Evolutionary conservation across 169 alveolate species (phyloP), one percentile per base, ranked within the genome.

Genomic region (Prorocentrum cordatum): DNA sequence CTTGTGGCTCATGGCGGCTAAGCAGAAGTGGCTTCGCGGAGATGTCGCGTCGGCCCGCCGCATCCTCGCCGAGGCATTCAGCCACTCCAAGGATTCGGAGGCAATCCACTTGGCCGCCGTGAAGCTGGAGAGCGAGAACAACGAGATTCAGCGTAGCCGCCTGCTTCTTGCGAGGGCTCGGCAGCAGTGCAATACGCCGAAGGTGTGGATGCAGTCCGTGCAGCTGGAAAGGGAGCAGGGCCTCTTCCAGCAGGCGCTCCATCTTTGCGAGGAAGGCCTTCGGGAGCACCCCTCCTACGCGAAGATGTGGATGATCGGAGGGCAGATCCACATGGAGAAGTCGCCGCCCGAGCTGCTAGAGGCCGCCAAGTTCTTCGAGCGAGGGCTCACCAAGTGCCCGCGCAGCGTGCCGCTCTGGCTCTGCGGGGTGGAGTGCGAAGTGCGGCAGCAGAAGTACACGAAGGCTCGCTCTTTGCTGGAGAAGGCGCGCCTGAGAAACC

Each of bases 101-200:
- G 75, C 75, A 42, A 9, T 1, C 66, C 0, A 39, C 50, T 7
- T 9, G 14, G 14, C 50, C 7, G 50, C 22, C 22, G 50, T 95
- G 72, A 96, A 97, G 94, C 92, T 97, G 54, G 97, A 96, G 83
- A 92, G 97, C 77, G 97, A 96, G 88, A 95, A 95, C 91, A 93
- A 95, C 54, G 97, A 97, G 92, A 94, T 93, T 75, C 96, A 96
- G 66, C 95, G 98, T 71, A 98, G 99, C 12, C 93, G 99, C 67
- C 93, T 93, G 82, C 92, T 97, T 77, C 95, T 97, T 32, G 95
- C 94, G 35, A 77, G 50, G 80, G 90, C 90, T 24, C 90, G 90
- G 7, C 90, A 80, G 42, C 90, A 80, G 39, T 80, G 90, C 59
- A 80, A 80, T 68, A 80, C 90, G 31, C 90, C 90, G 61, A 80